Conservation (phyloP, 345 rosid genomes). For the Citrus inodora region DNA sequence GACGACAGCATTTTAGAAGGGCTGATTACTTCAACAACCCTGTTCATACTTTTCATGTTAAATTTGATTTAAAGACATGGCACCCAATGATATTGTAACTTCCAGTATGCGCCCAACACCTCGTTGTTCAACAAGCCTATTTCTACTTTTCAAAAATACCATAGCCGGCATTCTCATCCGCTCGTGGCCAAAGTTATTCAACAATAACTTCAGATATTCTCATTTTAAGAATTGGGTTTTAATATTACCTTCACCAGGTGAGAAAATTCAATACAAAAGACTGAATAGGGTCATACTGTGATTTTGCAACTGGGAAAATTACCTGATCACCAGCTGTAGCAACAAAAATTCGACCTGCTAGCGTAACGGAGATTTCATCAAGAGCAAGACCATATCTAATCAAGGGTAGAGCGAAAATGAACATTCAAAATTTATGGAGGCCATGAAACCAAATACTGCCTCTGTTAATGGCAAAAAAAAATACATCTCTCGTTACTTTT, state of each 20-base stretch:
- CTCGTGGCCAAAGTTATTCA: too few species aligned
- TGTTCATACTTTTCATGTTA: not conserved
- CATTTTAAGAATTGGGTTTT: too few species aligned
- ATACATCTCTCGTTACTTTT: not conserved
- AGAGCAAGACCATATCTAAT: not conserved
- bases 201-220: not conserved
- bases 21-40: not conserved
- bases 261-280: not conserved
- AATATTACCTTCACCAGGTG: too few species aligned
- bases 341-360: not conserved
- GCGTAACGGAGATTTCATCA: not conserved
- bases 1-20: not conserved
- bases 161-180: not conserved
- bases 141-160: not conserved
- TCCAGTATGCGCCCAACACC: not conserved
- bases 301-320: not conserved
- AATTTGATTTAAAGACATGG: not conserved
- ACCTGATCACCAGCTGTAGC: not conserved
- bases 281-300: not conserved
- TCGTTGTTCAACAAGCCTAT: not conserved
- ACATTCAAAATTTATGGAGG: too few species aligned
- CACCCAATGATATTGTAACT: not conserved
- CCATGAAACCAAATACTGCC: too few species aligned
- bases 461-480: not conserved
- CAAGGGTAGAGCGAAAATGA: not conserved